Evolutionary conservation across 2,329 filamentous ascomycete species (phyloP), one percentile per base, ranked within the genome.

Genomic region (Drechslerella coelobrocha): DNA sequence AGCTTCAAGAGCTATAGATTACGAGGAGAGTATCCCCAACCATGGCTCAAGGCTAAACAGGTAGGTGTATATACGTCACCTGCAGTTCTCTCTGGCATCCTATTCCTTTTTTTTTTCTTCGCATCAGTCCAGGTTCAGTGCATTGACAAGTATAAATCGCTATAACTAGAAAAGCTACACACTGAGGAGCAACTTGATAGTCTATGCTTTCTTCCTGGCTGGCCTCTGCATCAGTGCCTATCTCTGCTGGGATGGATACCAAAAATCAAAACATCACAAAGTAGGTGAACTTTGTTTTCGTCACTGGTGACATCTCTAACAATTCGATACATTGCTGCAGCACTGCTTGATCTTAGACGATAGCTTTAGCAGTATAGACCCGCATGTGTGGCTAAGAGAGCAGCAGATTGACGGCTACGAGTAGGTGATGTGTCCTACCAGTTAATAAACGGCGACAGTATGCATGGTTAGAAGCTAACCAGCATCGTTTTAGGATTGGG

Each of bases 321-420:
- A 7, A 29, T 17, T 2, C 7, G 2, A 21, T 34, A 24, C 24
- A n/a, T 39, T 41, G 26, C 1, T 26, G n/a, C 86, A 87, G 52
- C 91, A 91, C 79, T 91, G 87, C 76, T 79, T 83, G 1, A 83
- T 91, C 0, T 79, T 85, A 52, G 89, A 91, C 26, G 82, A 85
- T 75, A 92, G 89, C 75, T 81, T 83, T 0, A 78, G 80, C 26
- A 85, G 84, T 0, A 80, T 88, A 63, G 82, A 89, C 75, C 77
- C 80, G 0, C 81, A 83, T 14, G 78, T 90, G 0, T 92, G 89
- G 90, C 86, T 84, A 0, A 88, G 89, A 74, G 89, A 92, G 78
- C 85, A 89, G 4, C 85, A 91, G 74, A 81, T 90, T 26, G 89
- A 89, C 51, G 89, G 89, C 2, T 92, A 85, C 77, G 89, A 89